Base-by-base conservation (phyloP, 805 yeast genomes). In the Saturnispora diversa region DNA sequence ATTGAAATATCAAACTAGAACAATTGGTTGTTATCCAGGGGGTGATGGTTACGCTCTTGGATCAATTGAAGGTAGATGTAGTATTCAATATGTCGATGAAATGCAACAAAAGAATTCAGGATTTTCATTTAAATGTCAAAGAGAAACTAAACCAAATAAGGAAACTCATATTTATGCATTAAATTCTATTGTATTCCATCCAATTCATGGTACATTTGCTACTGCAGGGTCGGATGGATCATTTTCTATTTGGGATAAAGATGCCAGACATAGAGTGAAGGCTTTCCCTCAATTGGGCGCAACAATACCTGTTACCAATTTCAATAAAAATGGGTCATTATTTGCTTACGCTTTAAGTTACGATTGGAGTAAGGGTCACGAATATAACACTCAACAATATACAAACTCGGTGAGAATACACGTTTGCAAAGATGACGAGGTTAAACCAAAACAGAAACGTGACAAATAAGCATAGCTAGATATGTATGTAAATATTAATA, bases 201-300 rank as follows among this genome's bases (percentile, higher is more conserved):
- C 97, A 4, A 66, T 74, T 11, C 79, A 80, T 60, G 96, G 96
- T 31, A 87, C 97, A 1, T 82, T 92, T 61, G 79, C 80, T 37
- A 92, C 98, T 5, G 92, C 94, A 1, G 97, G 98, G 10, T 74
- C 92, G 19, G 98, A 92, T 62, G 98, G 98, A 17, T 71, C 88
- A 11, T 81, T 88, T 66, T 80, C 87, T 53, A 82, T 85, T 66
- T 92, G 98, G 98, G 97, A 92, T 60, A 86, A 85, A 60, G 95
- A 86, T 53, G 82, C 92, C 40, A 77, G 81, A 57, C 94, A 84
- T 57, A 73, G 97, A 52, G 72, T 92, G 50, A 84, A 81, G 62
- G 84, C 81, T 25, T 83, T 76, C 66, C 86, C 94, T 5, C 63
- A 74, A 8, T 67, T 80, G 12, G 73, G 72, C 38, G 72, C 75